A percentile compares a stretch with the other conserved stretches of the same genome.
Conservation (phyloP, 768 basidiomycete species). For the Tephrocybe rancida region DNA sequence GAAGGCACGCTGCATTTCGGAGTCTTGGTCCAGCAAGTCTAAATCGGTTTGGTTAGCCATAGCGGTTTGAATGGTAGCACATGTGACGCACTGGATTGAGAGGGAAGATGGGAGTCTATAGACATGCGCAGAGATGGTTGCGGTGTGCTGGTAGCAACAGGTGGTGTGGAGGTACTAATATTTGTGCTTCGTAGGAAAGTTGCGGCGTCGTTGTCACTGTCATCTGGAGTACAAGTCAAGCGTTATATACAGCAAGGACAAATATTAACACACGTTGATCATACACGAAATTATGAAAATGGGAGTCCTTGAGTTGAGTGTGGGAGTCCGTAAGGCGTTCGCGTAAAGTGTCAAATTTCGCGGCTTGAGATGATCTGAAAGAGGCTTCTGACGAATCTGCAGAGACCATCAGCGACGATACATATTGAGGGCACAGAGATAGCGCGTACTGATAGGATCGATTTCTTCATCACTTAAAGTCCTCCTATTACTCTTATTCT, state of each 20-base stretch:
- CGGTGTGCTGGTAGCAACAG: conserved; percentile 57
- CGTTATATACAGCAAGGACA: neutral
- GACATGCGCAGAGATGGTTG: conserved; percentile 60
- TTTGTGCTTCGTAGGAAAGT: conserved; percentile 40
- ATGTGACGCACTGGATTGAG: conserved; percentile 52
- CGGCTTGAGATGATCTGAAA: conserved; percentile 44
- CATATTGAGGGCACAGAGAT: conserved; percentile 3
- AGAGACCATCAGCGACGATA: neutral
- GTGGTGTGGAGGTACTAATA: conserved; percentile 42
- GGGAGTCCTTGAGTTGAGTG: conserved; percentile 38
- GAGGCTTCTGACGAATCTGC: conserved; percentile 33
- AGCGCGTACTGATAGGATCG: conserved; percentile 51
- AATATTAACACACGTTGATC: conserved; percentile 34
- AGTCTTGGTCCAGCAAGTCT: conserved; percentile 73
- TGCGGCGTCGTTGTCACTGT: conserved; percentile 40
- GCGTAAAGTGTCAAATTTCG: conserved; percentile 48
- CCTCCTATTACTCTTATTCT: conserved; percentile 51
- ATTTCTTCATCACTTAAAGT: conserved; percentile 73
- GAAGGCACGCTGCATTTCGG: conserved; percentile 71
- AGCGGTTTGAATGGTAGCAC: neutral
- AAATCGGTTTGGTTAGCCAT: conserved; percentile 12
- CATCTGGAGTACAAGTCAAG: conserved; percentile 12
- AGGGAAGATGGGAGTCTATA: conserved; percentile 44
- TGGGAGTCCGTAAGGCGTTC: conserved; percentile 43
- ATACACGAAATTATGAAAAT: conserved; percentile 29